Evolutionary conservation across 305 asterid species (phyloP), one percentile per base, ranked within the genome.

Genomic region (Fraxinus angustifolia): DNA sequence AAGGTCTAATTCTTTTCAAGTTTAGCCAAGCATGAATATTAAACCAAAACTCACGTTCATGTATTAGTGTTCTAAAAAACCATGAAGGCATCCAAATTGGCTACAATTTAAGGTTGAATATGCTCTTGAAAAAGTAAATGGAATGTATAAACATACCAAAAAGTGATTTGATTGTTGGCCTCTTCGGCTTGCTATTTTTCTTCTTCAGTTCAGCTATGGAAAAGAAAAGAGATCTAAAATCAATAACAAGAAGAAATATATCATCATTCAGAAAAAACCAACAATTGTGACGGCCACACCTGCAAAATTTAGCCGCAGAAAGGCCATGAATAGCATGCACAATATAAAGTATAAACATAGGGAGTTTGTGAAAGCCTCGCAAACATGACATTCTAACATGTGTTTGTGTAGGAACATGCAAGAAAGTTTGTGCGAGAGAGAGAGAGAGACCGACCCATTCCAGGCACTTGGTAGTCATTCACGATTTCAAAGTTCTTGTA

Each of bases 401-500:
- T 62, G 33, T 62, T 56, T 56, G 4, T 56, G 71, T 62, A 23
- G 71, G 34, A 23, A 23, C 71, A 8, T 23, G 33, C 78, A 45
- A 5, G 68, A 31, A 48, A 38, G 75, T 12, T 8, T 19, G 30
- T 60, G 14, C 10, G 11, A 3, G 74, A 42, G 79, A 78, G 83
- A 78, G 83, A 42, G 79, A 77, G 76, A 67, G 73, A 80, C 14
- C 82, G 45, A 95, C 98, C 97, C 97, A 95, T 93, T 92, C 98
- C 98, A 83, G 97, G 96, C 82, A 89, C 96, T 95, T 92, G 98
- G 87, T 93, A 95, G 77, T 95, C 98, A 73, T 93, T 92, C 88
- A 95, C 97, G 76, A 95, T 93, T 83, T 93, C 99, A 80, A 93
- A 92, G 90, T 95, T 95, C 92, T 95, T 95, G 94, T 95, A 95